Evolutionary conservation across 257 asterid genomes (phyloP).

Genomic region (Pogostemon cablin): DNA sequence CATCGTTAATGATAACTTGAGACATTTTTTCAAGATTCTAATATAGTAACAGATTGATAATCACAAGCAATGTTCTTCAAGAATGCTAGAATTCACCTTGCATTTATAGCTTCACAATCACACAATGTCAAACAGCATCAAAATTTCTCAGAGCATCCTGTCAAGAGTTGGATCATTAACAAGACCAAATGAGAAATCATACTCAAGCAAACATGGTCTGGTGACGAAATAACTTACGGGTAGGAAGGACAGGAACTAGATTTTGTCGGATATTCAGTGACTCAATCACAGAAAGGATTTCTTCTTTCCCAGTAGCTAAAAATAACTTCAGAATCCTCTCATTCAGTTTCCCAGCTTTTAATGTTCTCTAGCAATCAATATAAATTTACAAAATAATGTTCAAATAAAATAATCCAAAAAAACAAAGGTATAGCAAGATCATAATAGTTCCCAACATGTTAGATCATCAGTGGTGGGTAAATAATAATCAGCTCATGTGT

Average conservation of each 20-base stretch:
- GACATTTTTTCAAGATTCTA: slow-evolving; percentile 46
- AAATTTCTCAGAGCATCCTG: slow-evolving; percentile 86
- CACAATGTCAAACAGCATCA: slow-evolving; percentile 36
- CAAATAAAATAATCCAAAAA: slow-evolving; percentile 13
- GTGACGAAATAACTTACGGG: slow-evolving; percentile 45
- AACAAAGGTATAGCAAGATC: slow-evolving; percentile 5
- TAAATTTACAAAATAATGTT: slow-evolving; percentile 47
- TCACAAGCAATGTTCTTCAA: slow-evolving; percentile 5
- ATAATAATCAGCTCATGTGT: not conserved
- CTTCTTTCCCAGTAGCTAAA: slow-evolving; percentile 85
- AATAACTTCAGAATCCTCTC: slow-evolving; percentile 87
- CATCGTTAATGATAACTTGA: slow-evolving; percentile 45
- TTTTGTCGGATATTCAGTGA: slow-evolving; percentile 73
- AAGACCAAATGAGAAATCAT: slow-evolving; percentile 30
- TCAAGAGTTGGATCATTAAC: slow-evolving; percentile 21
- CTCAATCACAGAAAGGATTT: slow-evolving; percentile 62
- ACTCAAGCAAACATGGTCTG: not conserved
- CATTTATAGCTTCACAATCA: slow-evolving; percentile 16
- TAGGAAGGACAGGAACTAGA: slow-evolving; percentile 56
- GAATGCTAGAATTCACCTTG: slow-evolving; percentile 30
- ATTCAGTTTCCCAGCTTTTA: slow-evolving; percentile 89
- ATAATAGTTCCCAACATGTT: not conserved
- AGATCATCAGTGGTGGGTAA: not conserved
- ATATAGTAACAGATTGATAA: not conserved
- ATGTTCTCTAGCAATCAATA: slow-evolving; percentile 63